Evolutionary conservation across 106 monocot species (phyloP), one percentile per base, ranked within the genome.

Genomic region (Dioscorea dumetorum): DNA sequence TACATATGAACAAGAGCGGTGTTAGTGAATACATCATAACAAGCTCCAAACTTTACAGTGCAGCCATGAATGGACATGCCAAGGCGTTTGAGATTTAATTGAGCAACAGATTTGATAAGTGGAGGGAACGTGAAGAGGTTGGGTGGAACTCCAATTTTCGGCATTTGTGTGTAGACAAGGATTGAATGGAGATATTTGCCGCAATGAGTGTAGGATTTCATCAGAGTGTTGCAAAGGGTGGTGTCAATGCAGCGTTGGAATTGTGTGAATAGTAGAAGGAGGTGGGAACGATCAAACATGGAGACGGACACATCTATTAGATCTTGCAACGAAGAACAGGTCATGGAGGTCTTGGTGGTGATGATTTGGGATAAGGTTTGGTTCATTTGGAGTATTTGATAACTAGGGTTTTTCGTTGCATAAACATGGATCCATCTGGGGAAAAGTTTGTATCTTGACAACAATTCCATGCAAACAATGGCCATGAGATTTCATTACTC

Each of bases 1-100:
- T 79, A 79, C 69, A 79, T 57, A 48, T 21, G 32, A 16, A 79
- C 63, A 4, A 79, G 69, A 22, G 79, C 73, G 8, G 73, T 78
- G 72, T 9, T 33, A 2, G 60, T 20, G 49, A 69, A 58, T 9
- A 58, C 50, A 49, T 73, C 73, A 4, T 62, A 20, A 16, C 1
- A 22, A 24, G 68, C 22, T 14, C 79, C 73, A 14, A 63, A 1
- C 61, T 69, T 79, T 0, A 49, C 17, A 14, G 49, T 17, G 62
- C 31, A 50, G 5, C 58, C 73, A 35, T 79, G 79, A 22, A 49
- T 28, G 5, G 68, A 54, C 15, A 28, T 8, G 19, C 79, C 79
- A 20, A 69, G 13, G 12, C 8, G 4, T 1, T 63, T 61, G 63
- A 69, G 58, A 49, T 15, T 1, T 0, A 73, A 28, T 9, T 66